Base-by-base conservation (phyloP, 768 basidiomycete species). In the Pleurotus citrinopileatus region DNA sequence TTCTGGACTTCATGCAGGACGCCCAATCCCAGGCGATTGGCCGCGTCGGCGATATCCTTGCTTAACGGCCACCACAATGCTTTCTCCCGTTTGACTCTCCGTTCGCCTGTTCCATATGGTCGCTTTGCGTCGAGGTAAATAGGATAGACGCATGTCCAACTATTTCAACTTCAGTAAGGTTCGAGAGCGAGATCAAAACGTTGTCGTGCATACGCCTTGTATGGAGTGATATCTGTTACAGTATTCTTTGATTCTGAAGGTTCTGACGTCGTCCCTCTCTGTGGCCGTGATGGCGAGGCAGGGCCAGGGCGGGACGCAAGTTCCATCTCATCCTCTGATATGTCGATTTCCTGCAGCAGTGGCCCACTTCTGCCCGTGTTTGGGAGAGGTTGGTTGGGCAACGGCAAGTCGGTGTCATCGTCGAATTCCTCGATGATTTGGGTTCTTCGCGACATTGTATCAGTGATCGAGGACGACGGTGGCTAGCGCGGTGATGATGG, bases 81-180 rank as follows among this genome's bases (percentile, higher is more conserved):
- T 70, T 89, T 87, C 52, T 79, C 77, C 23, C 94, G 80, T 25
- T 86, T 74, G 53, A 98, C 83, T 45, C 96, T 80, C 36, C 96
- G 84, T 60, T 89, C 83, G 17, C 94, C 93, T 4, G 80, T 86
- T 3, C 84, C 84, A 67, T 91, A 90, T 0, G 94, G 85, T 1
- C 87, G 87, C 67, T 98, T 97, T 29, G 95, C 94, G 70, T 98
- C 96, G 54, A 98, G 82, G 70, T 98, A 98, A 64, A 98, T 89
- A 4, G 96, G 96, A 68, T 98, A 99, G 64, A 98, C 84, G 61
- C 91, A 91, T 42, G 92, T 87, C 95, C 95, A 97, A 62, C 94
- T 97, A 63, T 52, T 55, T 40, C 27, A 52, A 47, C 15, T 42
- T 53, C 25, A 36, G 26, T 42, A 42, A 51, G 26, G 34, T 43